Evolutionary conservation across 345 rosid species (phyloP), one percentile per base, ranked within the genome.

Genomic region (Salix exigua): DNA sequence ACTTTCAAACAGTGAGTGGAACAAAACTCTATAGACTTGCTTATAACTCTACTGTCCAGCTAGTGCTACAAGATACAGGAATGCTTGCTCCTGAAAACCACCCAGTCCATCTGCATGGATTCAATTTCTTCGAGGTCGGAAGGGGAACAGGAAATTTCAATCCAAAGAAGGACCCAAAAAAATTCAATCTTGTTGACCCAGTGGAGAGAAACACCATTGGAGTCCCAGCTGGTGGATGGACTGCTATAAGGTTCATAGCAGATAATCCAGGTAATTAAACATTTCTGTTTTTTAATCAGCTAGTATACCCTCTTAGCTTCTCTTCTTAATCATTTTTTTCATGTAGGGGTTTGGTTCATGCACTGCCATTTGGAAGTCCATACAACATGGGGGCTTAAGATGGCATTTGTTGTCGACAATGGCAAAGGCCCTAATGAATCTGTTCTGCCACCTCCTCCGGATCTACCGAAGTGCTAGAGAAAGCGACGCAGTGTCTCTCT

Each of bases 171-270:
- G 96, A 92, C 71, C 86, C 91, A 1, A 82, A 81, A 70, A 93
- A 83, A 23, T 92, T 96, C 69, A 93, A 93, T 76, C 89, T 96
- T 40, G 87, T 89, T 6, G 99, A 96, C 77, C 98, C 99, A 2
- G 96, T 96, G 26, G 99, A 96, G 79, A 87, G 99, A 81, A 96
- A 93, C 87, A 96, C 99, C 2, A 77, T 92, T 16, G 94, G 98
- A 16, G 98, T 91, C 33, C 97, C 98, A 19, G 75, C 98, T 7
- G 98, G 99, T 40, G 99, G 99, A 46, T 96, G 97, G 98, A 88
- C 86, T 2, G 97, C 90, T 40, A 91, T 96, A 66, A 83, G 98
- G 83, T 96, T 96, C 81, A 81, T 87, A 60, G 96, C 97, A 0
- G 98, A 95, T 83, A 95, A 95, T 79, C 99, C 98, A 51, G 99